These are phyloP conservation scores for Herpetomonas muscarum DNA, from an alignment of 208 protist genomes.

Conservation along the genomic window DNA sequence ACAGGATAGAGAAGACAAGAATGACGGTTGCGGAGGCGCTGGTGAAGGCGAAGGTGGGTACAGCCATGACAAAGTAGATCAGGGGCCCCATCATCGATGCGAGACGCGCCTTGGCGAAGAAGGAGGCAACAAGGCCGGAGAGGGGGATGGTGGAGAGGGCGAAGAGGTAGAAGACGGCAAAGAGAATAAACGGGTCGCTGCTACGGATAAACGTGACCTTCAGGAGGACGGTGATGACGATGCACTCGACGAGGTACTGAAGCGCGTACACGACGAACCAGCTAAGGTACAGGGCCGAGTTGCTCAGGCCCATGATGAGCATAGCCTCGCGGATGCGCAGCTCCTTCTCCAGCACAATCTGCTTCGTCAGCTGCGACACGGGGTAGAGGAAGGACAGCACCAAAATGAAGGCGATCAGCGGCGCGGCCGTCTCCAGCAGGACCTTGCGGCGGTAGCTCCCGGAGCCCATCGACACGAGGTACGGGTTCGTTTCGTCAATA, in stretches of 20 bases:
- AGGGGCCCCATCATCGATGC: constrained; percentile 39
- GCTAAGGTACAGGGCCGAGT: constrained; percentile 28
- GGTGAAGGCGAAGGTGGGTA: constrained; percentile 19
- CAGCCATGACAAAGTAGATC: constrained; percentile 32
- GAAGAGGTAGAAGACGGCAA: constrained; percentile 36
- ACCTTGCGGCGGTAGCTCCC: constrained; percentile 30
- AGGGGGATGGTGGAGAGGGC: constrained; percentile 32
- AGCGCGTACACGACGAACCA: constrained; percentile 37
- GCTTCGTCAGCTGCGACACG: constrained; percentile 40
- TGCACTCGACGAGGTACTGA: constrained; percentile 23
- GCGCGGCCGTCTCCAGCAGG: constrained; percentile 34
- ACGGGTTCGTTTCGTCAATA: constrained; percentile 16
- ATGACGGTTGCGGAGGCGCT: constrained; percentile 14
- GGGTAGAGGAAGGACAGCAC: constrained; percentile 52
- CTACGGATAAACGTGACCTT: constrained; percentile 26
- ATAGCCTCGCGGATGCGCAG: constrained; percentile 50
- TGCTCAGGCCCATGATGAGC: constrained; percentile 56
- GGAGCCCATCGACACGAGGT: constrained; percentile 24
- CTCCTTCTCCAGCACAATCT: constrained; percentile 59
- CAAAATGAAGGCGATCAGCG: constrained; percentile 36
- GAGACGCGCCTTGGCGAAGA: constrained; percentile 46
- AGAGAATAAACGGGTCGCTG: constrained; percentile 21
- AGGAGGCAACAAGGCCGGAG: constrained; percentile 23
- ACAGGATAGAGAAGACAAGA: constrained; percentile 15
- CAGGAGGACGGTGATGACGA: constrained; percentile 32